Evolutionary conservation across 1,139 yeast genomes (phyloP).

Genomic region (Yamadazyma diddensiae): DNA sequence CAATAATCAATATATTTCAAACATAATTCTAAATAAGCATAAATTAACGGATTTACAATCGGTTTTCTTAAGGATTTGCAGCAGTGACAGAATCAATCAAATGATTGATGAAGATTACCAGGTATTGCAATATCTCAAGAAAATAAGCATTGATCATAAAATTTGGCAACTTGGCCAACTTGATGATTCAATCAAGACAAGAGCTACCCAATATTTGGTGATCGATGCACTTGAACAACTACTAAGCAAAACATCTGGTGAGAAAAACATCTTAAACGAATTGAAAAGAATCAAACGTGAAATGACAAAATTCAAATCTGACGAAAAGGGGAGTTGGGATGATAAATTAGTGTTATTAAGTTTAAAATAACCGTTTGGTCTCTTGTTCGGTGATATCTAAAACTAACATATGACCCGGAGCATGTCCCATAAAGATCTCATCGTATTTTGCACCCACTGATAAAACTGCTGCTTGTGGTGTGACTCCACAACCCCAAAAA

Average conservation of each 20-base stretch:
- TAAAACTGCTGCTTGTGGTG: constrained; percentile 31
- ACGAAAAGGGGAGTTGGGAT: constrained; percentile 6
- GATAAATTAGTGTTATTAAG: constrained; percentile 8
- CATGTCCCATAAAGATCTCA: constrained; percentile 26
- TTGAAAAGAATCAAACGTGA: constrained; percentile 3
- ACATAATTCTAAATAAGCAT: constrained; percentile 4
- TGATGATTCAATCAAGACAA: constrained; percentile 1
- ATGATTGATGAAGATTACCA: constrained; percentile 3
- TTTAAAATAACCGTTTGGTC: constrained; percentile 2
- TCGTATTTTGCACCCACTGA: constrained; percentile 18
- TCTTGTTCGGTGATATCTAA: constrained; percentile 23
- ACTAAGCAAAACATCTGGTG: neutral
- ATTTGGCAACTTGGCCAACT: constrained; percentile 3
- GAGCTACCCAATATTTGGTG: constrained; percentile 7
- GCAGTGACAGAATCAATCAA: neutral
- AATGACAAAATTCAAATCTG: constrained; percentile 1
- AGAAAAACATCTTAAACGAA: too few relatives aligned
- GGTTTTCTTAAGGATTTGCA: constrained; percentile 8
- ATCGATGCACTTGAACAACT: constrained; percentile 7
- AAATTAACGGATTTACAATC: constrained; percentile 6
- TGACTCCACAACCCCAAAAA: constrained; percentile 40
- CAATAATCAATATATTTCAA: constrained; percentile 6
- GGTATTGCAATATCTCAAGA: constrained; percentile 6
- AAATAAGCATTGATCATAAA: constrained; percentile 7
- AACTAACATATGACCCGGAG: constrained; percentile 31